phyloP scores from a whole-genome alignment of 768 basidiomycete genomes.

The Pleurotus tuber-regium region DNA sequence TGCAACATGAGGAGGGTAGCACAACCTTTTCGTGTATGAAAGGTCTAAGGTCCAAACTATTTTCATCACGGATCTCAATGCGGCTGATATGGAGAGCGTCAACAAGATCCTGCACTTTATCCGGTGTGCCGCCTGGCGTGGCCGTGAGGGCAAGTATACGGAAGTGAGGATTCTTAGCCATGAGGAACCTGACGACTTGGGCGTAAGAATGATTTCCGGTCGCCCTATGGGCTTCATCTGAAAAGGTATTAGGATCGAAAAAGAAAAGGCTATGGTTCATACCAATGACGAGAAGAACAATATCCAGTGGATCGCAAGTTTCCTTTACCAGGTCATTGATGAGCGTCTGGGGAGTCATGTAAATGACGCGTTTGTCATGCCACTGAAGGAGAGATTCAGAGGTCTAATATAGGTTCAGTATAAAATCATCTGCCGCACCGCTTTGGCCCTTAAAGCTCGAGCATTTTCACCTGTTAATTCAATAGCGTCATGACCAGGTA shows the following conservation, averaged over 20 bases:
- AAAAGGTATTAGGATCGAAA: background rate
- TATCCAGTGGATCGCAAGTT: slow-evolving; percentile 73
- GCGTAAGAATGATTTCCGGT: slow-evolving; percentile 94
- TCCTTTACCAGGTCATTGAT: slow-evolving; percentile 78
- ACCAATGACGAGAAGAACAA: slow-evolving; percentile 90
- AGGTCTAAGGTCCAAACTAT: slow-evolving; percentile 78
- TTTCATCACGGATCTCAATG: slow-evolving; percentile 92
- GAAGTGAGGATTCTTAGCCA: slow-evolving; percentile 93
- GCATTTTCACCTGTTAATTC: slow-evolving; percentile 83
- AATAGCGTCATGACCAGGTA: slow-evolving; percentile 79
- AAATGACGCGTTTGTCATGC: slow-evolving; percentile 83
- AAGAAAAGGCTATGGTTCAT: slow-evolving; percentile 15
- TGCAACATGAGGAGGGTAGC: background rate
- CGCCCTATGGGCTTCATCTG: slow-evolving; percentile 95
- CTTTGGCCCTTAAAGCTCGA: slow-evolving; percentile 48
- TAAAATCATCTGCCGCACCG: slow-evolving; percentile 39
- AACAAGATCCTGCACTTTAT: slow-evolving; percentile 88
- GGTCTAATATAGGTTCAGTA: background rate
- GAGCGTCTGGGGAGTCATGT: slow-evolving; percentile 95
- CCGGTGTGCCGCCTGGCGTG: slow-evolving; percentile 84
- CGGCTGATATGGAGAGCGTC: slow-evolving; percentile 92
- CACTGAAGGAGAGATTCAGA: slow-evolving; percentile 44
- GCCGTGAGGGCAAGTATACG: slow-evolving; percentile 92
- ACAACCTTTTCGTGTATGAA: slow-evolving; percentile 87
- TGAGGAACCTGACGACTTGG: slow-evolving; percentile 82